Conservation (phyloP, 1,284 basidiomycete genomes). For the Spongispora temasekensis region DNA sequence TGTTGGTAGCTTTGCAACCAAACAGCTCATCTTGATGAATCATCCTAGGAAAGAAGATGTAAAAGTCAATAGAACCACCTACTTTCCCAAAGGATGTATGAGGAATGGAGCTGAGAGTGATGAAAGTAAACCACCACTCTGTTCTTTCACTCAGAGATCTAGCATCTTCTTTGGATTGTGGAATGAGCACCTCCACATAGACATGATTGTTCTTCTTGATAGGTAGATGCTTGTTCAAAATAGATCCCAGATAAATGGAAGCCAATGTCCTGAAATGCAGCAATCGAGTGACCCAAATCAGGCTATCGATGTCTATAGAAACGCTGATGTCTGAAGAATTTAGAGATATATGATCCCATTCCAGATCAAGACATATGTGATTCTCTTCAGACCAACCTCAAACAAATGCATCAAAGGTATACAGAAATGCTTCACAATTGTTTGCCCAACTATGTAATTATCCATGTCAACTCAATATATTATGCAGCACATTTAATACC, state of each 20-base stretch:
- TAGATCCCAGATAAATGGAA: not conserved
- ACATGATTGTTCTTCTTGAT: not conserved
- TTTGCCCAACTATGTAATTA: no score
- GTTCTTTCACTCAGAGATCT: not conserved
- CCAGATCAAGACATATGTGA: slow-evolving; percentile 1
- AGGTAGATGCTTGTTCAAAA: not conserved
- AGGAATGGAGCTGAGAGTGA: not conserved
- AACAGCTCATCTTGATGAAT: slow-evolving; percentile 7
- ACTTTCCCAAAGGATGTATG: not conserved
- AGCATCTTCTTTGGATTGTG: not conserved
- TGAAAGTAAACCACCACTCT: not conserved
- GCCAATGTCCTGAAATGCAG: not conserved
- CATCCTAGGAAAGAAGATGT: slow-evolving; percentile 16
- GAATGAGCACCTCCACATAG: not conserved
- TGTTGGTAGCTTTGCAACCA: not conserved
- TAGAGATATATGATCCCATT: not conserved
- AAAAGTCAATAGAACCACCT: not conserved
- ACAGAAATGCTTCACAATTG: no score
- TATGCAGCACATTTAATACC: no score
- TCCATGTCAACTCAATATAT: no score
- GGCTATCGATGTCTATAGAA: not conserved
- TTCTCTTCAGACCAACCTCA: no score
- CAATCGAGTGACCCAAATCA: not conserved
- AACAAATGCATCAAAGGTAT: no score
- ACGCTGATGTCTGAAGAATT: not conserved